Evolutionary conservation across 139 green algal species (phyloP), one percentile per base, ranked within the genome.

Genomic region (Chlamydomonas sp.): DNA sequence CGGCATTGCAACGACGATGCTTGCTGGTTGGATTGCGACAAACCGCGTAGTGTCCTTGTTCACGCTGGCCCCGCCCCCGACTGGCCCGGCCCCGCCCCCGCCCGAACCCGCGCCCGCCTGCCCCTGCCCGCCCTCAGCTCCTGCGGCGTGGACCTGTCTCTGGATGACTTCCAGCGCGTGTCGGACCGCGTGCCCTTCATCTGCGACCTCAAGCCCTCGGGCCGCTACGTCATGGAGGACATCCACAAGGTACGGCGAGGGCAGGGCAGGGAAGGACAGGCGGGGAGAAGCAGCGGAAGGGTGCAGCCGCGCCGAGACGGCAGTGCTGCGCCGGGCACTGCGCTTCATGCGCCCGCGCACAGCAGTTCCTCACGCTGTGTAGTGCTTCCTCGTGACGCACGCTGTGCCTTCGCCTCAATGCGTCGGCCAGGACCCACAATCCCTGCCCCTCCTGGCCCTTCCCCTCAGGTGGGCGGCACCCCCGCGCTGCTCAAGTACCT

Each of bases 201-300:
- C 76, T 97, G 96, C 18, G 97, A 99, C 93, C 93, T 99, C 71
- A 99, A 99, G 92, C 98, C 98, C 14, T 95, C 82, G 9, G 98
- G 98, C 72, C 96, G 96, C 77, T 99, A 99, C 87, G 98, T 99
- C 15, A 99, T 99, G 98, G 98, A 99, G 93, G 98, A 99, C 85
- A 62, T 99, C 64, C 98, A 99, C 95, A 98, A 97, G 93, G 95
- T 97, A 20, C 0, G 78, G 72, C 58, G 67, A 69, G 58, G 49
- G 9, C 10, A 83, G 9, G 77, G 31, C n/a, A 9, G n/a, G 10
- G 77, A n/a, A 49, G 15, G 75, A 79, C 18, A 49, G 75, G 16
- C 18, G 18, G 75, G 20, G 31, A 10, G 75, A 49, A 15, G n/a
- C 18, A 79, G 75, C 75, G 31, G 20, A 60, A 62, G 31, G 31